These are phyloP conservation scores for Botryotinia calthae DNA, from an alignment of 2,329 filamentous ascomycete species.

Conservation along the genomic window DNA sequence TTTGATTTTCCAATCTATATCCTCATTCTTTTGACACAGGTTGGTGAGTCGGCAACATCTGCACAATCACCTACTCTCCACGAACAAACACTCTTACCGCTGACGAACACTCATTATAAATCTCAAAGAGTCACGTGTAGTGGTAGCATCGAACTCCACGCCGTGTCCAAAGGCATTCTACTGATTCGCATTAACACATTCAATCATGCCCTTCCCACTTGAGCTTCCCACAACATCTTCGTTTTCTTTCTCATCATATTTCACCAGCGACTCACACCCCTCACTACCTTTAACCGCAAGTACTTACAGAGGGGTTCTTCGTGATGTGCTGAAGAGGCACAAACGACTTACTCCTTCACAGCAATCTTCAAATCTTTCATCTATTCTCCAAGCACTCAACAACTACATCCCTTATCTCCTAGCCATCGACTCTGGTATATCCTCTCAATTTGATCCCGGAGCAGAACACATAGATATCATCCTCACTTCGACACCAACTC, in stretches of 20 bases:
- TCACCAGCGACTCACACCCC: slow-evolving; percentile 79
- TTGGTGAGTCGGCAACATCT: neutral
- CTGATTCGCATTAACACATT: neutral
- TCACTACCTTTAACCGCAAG: slow-evolving; percentile 81
- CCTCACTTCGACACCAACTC: slow-evolving; percentile 57
- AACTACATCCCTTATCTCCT: slow-evolving; percentile 83
- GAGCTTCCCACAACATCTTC: slow-evolving; percentile 84
- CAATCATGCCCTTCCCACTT: slow-evolving; percentile 82
- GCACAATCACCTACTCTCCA: neutral
- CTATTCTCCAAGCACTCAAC: slow-evolving; percentile 66
- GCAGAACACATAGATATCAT: slow-evolving; percentile 66
- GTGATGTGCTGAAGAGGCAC: slow-evolving; percentile 81
- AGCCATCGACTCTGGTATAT: slow-evolving; percentile 71
- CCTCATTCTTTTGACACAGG: neutral
- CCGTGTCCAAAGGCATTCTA: neutral
- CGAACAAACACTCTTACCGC: neutral
- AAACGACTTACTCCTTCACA: slow-evolving; percentile 76
- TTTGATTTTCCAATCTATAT: neutral
- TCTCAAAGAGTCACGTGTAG: neutral
- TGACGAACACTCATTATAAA: neutral
- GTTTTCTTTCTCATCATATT: slow-evolving; percentile 75
- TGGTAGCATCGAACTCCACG: neutral
- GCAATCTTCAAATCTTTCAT: slow-evolving; percentile 67
- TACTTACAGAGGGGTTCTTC: slow-evolving; percentile 78
- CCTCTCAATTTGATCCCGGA: slow-evolving; percentile 47